Evolutionary conservation across 192 early-diverging fungal genomes (phyloP).

Genomic region (Backusella morwellensis): DNA sequence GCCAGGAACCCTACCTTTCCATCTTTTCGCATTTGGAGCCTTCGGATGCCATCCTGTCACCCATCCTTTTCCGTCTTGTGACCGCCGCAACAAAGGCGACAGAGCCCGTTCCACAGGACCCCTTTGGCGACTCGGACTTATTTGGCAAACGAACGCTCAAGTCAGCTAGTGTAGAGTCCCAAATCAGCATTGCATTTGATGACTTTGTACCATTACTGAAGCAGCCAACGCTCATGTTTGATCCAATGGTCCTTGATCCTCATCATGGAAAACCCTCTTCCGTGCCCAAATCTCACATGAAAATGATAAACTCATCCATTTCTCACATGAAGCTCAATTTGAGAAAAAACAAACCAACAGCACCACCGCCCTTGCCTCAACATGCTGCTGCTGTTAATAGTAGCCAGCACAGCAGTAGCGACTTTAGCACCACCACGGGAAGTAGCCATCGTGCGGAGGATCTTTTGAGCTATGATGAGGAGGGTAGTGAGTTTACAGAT

Average conservation of each 20-base stretch:
- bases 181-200: constrained; percentile 10
- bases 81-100: not conserved
- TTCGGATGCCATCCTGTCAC: not conserved
- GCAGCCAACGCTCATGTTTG: not conserved
- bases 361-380: not conserved
- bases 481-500: not conserved
- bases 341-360: constrained; percentile 3
- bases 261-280: not conserved
- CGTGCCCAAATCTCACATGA: not conserved
- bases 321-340: constrained; percentile 8
- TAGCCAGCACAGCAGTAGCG: not conserved
- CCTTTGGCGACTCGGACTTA: not conserved
- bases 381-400: not conserved
- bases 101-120: not conserved
- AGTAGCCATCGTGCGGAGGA: not conserved
- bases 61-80: constrained; percentile 15
- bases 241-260: not conserved
- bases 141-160: not conserved
- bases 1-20: not conserved
- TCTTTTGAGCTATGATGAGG: not conserved
- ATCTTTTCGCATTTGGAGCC: constrained; percentile 1
- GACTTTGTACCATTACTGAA: not conserved
- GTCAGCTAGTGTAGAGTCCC: not conserved
- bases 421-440: not conserved
- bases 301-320: constrained; percentile 4